Evolutionary conservation across 176 grass and related monocot genomes (phyloP), one percentile per base, ranked within the genome.

Genomic region (Sorghum bicolor): DNA sequence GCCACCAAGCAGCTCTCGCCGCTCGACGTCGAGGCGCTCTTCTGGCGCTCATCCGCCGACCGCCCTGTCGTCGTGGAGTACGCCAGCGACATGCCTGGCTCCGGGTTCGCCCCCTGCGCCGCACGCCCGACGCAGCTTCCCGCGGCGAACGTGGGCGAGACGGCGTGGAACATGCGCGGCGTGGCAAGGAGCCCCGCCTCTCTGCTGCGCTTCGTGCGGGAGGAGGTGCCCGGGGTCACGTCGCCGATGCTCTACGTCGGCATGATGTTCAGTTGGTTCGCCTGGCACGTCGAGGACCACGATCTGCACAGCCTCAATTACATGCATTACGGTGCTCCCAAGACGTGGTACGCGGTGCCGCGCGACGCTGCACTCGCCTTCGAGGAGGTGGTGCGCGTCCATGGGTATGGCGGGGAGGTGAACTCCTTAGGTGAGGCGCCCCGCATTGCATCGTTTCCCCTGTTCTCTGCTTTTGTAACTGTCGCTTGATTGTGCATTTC

Each of bases 241-340:
- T 86, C 96, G 8, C 96, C 96, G 11, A 93, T 99, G 88, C 83
- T 96, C 15, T 94, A 99, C 77, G 86, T 99, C 41, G 93, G 71
- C 66, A 94, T 91, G 89, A 82, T 94, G 87, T 99, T 99, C 83
- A 94, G 91, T 48, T 99, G 96, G 96, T 99, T 94, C 87, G 93
- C 96, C 1, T 99, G 96, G 96, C 91, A 95, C 84, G 89, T 96
- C 24, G 91, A 99, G 86, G 93, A 99, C 87, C 96, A 99, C 76
- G 91, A 99, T 69, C 81, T 99, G 40, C 94, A 99, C 39, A 93
- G 93, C 80, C 53, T 99, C 64, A 95, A 99, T 78, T 99, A 99
- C 87, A 62, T 99, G 83, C 96, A 99, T 52, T 85, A 85, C 68
- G 96, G 96, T 2, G 84, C 89, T 3, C 83, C 87, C 41, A 99